Evolutionary conservation across 768 basidiomycete genomes (phyloP).

Genomic region (Cystofilobasidium ferigula): DNA sequence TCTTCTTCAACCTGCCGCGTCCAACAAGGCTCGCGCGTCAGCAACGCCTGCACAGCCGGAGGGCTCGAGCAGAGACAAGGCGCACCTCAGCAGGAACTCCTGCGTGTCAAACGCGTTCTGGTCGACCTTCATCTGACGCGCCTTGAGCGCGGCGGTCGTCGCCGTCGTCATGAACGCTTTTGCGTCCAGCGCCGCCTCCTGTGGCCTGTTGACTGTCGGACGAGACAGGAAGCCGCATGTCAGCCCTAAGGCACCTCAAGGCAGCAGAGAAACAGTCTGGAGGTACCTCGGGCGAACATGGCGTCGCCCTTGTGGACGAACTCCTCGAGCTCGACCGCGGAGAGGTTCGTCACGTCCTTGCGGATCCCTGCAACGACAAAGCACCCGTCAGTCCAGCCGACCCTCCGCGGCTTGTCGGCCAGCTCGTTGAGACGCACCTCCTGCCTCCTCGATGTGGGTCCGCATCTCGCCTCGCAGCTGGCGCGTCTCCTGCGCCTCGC

Average conservation of each 20-base stretch:
- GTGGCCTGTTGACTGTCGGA: conserved; percentile 59
- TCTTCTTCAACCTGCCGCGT: conserved; percentile 29
- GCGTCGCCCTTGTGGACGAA: conserved; percentile 28
- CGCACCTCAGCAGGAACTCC: conserved; percentile 69
- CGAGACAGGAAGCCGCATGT: not conserved
- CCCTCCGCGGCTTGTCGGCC: too few species aligned
- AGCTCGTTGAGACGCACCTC: not conserved
- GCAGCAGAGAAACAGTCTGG: not conserved
- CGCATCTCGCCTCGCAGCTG: not conserved
- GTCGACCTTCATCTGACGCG: conserved; percentile 81
- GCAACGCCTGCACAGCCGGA: not conserved
- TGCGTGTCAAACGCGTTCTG: conserved; percentile 82
- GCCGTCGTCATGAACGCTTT: conserved; percentile 64
- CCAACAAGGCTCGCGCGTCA: not conserved
- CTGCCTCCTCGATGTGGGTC: not conserved
- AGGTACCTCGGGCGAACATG: conserved; percentile 30
- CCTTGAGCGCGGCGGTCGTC: conserved; percentile 69
- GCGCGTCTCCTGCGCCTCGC: not conserved
- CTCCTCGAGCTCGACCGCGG: conserved; percentile 25
- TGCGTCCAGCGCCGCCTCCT: conserved; percentile 85
- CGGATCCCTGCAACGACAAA: conserved; percentile 56
- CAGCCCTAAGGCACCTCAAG: not conserved
- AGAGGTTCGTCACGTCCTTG: conserved; percentile 28
- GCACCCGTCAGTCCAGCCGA: too few species aligned
- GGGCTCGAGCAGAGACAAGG: conserved; percentile 35